Base-by-base conservation (phyloP, 2,329 filamentous ascomycete genomes). In the Dactylonectria estremocensis region DNA sequence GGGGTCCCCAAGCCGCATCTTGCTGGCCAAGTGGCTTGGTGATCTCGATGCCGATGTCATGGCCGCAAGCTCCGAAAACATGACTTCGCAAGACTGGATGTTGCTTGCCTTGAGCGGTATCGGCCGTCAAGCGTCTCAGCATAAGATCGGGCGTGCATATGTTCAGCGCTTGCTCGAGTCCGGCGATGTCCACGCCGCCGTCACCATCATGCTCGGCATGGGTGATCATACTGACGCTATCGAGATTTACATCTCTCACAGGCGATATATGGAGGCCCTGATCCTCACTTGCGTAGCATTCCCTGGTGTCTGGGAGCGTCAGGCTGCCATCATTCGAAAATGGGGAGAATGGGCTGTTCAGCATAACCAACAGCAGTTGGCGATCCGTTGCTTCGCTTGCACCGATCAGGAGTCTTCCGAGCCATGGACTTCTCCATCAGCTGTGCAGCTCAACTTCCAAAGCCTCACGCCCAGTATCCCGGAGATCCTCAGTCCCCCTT, bases 61-160 rank as follows among this genome's bases (percentile, higher is more conserved):
- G 88, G 88, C 91, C 11, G 90, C 93, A 2, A 93, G 90, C 49
- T 92, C 94, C 0, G 91, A 95, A 72, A 92, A 93, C n/a, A 95
- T 96, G 88, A 95, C 94, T 10, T 94, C 93, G 2, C 93, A 94
- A 0, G 96, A 98, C 80, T 99, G 96, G 96, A 98, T 99, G 94
- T 83, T 98, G 66, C 84, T 99, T 40, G 95, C 96, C 11, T 83
- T 99, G 58, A 97, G 94, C 77, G 93, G 94, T 46, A 97, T 98
- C 81, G 94, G 93, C 58, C 89, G 90, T 3, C 80, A 83, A 22
- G 86, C 90, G 43, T 94, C 94, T 1, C 93, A 97, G 75, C 95
- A 97, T 78, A 97, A 97, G 79, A 90, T 98, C 16, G 95, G 94
- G 1, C 92, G 95, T 65, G 92, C 94, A 3, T 97, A 97, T 74